A percentile compares a stretch with the other conserved stretches of the same genome.
Evolutionary conservation across 257 asterid species (phyloP).

Genomic region (Fraxinus anomala): DNA sequence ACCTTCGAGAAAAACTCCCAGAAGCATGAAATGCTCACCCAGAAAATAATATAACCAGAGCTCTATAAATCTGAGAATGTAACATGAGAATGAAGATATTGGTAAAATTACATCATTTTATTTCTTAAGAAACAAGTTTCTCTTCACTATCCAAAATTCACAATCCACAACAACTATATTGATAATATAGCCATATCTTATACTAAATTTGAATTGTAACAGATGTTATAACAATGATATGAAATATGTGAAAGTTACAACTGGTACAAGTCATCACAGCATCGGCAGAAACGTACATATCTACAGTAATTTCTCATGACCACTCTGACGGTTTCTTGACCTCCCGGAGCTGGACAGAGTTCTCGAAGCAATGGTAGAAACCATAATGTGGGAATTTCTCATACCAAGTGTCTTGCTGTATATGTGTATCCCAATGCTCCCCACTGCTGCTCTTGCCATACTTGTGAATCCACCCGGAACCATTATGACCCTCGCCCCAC

Average conservation of each 20-base stretch:
- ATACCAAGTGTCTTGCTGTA: slow-evolving; percentile 79
- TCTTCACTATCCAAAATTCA: background rate
- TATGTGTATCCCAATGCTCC: slow-evolving; percentile 96
- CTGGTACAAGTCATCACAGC: background rate
- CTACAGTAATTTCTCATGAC: slow-evolving; percentile 22
- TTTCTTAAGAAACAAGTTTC: background rate
- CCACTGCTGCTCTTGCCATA: slow-evolving; percentile 96
- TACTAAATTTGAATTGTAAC: background rate
- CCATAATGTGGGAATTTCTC: slow-evolving; percentile 88
- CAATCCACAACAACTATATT: background rate
- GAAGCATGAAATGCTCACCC: background rate
- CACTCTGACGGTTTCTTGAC: slow-evolving; percentile 79
- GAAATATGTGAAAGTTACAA: slow-evolving; percentile 8
- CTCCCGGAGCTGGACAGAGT: slow-evolving; percentile 70
- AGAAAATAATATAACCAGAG: background rate
- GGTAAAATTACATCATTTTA: background rate
- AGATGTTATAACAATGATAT: background rate
- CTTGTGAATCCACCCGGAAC: slow-evolving; percentile 97
- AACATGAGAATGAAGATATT: background rate
- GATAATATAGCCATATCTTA: background rate
- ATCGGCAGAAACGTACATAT: background rate
- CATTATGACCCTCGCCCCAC: slow-evolving; percentile 97
- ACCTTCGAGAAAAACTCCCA: background rate
- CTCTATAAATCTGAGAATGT: background rate
- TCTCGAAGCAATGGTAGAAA: slow-evolving; percentile 88